These are phyloP conservation scores for Phaffia australis DNA, from an alignment of 768 basidiomycete genomes.

Conservation along the genomic window DNA sequence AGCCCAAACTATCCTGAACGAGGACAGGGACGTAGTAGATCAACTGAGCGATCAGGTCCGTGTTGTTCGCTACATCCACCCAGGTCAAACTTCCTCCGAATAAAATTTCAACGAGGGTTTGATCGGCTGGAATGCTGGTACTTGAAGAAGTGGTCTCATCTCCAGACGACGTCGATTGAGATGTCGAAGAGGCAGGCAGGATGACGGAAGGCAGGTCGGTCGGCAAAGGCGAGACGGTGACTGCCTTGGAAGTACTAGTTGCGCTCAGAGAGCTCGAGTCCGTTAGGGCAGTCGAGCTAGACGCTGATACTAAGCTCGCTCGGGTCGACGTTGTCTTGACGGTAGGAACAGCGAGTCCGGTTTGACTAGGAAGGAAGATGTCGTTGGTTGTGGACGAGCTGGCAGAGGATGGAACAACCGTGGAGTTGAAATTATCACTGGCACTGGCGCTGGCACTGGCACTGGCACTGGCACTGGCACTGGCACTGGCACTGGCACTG, in stretches of 20 bases:
- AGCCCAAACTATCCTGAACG: conserved; percentile 11
- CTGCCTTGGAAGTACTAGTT: neutral
- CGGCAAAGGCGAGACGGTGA: conserved; percentile 12
- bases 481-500: neutral
- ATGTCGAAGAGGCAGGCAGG: conserved; percentile 5
- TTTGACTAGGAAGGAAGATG: neutral
- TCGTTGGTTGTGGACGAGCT: neutral
- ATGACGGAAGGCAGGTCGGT: conserved; percentile 21
- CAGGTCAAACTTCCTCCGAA: conserved; percentile 13
- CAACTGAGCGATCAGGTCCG: conserved; percentile 24
- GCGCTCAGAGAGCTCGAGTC: conserved; percentile 3
- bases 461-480: neutral
- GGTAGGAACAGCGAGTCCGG: neutral
- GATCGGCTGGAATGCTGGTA: neutral
- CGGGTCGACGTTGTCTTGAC: neutral
- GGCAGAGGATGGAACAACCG: neutral
- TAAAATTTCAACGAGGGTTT: conserved; percentile 17
- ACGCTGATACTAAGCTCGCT: too few species aligned
- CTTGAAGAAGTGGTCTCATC: neutral
- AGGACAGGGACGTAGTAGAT: conserved; percentile 23
- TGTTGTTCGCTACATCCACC: conserved; percentile 21
- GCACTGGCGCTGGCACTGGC: neutral
- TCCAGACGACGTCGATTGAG: neutral
- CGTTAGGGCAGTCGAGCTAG: neutral
- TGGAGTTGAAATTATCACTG: neutral